phyloP scores from a whole-genome alignment of 805 yeast genomes.

The Saccharomycopsis schoenii region DNA sequence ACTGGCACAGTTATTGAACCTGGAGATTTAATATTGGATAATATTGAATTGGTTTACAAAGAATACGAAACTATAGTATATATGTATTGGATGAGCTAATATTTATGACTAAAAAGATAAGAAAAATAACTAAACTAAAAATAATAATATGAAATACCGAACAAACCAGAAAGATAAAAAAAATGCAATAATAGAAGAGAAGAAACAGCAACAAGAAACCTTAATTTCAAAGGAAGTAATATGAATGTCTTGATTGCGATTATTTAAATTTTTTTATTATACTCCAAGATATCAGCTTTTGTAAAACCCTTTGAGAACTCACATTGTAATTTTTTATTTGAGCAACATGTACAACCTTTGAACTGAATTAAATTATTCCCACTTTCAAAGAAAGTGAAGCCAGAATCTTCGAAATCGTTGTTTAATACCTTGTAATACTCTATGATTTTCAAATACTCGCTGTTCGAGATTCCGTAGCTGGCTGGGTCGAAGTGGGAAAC shows the following conservation, averaged over 20 bases:
- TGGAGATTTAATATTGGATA: no score
- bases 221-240: background rate
- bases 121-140: background rate
- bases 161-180: background rate
- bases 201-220: background rate
- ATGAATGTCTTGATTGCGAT: background rate
- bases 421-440: background rate
- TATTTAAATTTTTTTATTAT: slow-evolving; percentile 25
- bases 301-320: slow-evolving; percentile 57
- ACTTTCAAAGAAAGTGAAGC: background rate
- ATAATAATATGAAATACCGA: background rate
- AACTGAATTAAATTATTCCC: slow-evolving; percentile 33
- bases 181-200: background rate
- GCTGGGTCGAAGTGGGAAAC: slow-evolving; percentile 8
- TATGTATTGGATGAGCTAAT: background rate
- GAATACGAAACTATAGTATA: background rate
- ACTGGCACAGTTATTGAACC: no score
- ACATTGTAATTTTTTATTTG: slow-evolving; percentile 36
- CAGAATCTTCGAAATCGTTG: background rate
- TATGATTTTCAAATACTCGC: slow-evolving; percentile 2
- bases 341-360: slow-evolving; percentile 47
- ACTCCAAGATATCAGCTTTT: slow-evolving; percentile 43
- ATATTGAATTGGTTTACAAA: background rate
- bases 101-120: background rate
- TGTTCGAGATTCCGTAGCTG: slow-evolving; percentile 5